A percentile compares a stretch with the other conserved stretches of the same genome.
These are phyloP conservation scores for Narthecium ossifragum DNA, from an alignment of 106 monocot species.

Conservation along the genomic window DNA sequence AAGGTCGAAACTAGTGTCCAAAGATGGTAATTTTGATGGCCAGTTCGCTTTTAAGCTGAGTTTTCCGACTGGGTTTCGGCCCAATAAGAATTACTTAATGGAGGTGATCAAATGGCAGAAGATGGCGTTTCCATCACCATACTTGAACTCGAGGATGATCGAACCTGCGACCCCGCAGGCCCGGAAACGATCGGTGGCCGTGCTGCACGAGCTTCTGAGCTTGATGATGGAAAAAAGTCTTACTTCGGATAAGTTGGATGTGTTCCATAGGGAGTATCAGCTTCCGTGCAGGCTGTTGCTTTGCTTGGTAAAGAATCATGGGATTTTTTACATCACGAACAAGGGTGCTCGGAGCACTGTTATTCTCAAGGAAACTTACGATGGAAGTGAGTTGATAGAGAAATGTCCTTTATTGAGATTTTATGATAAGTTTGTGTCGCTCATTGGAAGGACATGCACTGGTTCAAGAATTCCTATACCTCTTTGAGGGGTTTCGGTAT, in stretches of 20 bases:
- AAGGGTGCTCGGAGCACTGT: slow-evolving; percentile 89
- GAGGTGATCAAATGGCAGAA: slow-evolving; percentile 84
- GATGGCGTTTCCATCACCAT: slow-evolving; percentile 84
- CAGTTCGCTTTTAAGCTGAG: slow-evolving; percentile 69
- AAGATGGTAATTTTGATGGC: slow-evolving; percentile 61
- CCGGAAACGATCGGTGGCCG: slow-evolving; percentile 72
- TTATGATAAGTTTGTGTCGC: slow-evolving; percentile 54
- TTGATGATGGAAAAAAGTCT: slow-evolving; percentile 74
- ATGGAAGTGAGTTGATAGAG: slow-evolving; percentile 50
- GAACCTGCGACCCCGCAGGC: slow-evolving; percentile 69
- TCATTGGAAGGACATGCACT: slow-evolving; percentile 57
- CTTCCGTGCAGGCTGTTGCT: slow-evolving; percentile 77
- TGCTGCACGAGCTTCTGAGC: slow-evolving; percentile 84
- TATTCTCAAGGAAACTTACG: slow-evolving; percentile 85
- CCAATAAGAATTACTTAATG: slow-evolving; percentile 62
- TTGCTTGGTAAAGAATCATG: slow-evolving; percentile 96
- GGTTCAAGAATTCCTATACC: slow-evolving; percentile 17
- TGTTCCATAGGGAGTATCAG: slow-evolving; percentile 79
- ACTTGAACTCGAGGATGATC: slow-evolving; percentile 63
- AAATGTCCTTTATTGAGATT: slow-evolving; percentile 75
- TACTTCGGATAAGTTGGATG: slow-evolving; percentile 78
- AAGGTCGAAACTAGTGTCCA: slow-evolving; percentile 19
- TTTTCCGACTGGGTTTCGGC: slow-evolving; percentile 66
- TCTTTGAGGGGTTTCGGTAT: slow-evolving; percentile 14
- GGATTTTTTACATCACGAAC: slow-evolving; percentile 93